Conservation (phyloP, 345 rosid species). For the Bruguiera gymnorhiza region DNA sequence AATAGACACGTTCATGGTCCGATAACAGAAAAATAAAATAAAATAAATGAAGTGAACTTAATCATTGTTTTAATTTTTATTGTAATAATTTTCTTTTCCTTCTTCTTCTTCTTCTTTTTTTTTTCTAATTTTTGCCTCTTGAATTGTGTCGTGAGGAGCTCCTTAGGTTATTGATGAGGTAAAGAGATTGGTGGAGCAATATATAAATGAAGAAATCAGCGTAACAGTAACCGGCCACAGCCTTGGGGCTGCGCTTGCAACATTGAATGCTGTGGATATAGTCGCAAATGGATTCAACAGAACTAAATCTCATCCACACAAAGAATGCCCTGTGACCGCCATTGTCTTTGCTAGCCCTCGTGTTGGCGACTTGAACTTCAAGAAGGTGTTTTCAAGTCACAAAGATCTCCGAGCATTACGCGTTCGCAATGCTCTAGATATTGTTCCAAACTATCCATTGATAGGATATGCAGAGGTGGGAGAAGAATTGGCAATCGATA, state of each 20-base stretch:
- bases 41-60: no score
- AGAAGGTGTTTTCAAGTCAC: background rate
- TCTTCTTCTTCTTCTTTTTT: background rate
- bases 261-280: conserved; percentile 48
- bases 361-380: conserved; percentile 12
- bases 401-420: conserved; percentile 6
- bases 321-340: conserved; percentile 17
- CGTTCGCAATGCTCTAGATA: conserved; percentile 1
- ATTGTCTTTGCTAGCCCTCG: conserved; percentile 15
- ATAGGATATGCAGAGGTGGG: conserved; percentile 12
- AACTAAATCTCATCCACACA: background rate
- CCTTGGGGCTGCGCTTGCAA: conserved; percentile 52
- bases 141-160: background rate
- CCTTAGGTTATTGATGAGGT: conserved; percentile 14
- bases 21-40: no score
- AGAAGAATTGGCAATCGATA: conserved; percentile 8
- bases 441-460: conserved; percentile 10
- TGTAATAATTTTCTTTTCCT: background rate
- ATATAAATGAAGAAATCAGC: conserved; percentile 46
- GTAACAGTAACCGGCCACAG: conserved; percentile 58
- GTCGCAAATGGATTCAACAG: conserved; percentile 21
- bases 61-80: background rate
- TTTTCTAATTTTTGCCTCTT: background rate
- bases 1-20: no score
- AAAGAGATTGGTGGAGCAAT: conserved; percentile 34